Base-by-base conservation (phyloP, 805 yeast genomes). In the Priceomyces medius region DNA sequence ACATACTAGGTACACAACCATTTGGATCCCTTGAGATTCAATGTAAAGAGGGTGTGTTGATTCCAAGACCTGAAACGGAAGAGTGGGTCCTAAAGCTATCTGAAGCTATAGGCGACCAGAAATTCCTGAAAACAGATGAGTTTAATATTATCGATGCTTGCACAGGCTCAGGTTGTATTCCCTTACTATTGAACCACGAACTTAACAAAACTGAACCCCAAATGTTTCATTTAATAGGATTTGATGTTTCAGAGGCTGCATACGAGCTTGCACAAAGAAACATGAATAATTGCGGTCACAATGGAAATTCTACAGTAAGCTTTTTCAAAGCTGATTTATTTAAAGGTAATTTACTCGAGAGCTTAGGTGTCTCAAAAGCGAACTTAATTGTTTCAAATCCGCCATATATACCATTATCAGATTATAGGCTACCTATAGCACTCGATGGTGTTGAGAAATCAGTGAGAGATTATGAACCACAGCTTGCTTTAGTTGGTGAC, bases 31-130 rank as follows among this genome's bases (percentile, higher is more conserved):
- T 91, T 37, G 78, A 76, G 9, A 73, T 91, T 3, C 42, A 53
- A 19, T 87, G 96, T 53, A 53, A 61, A 20, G 67, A 66, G 1
- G 80, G 80, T 0, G 97, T 88, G 2, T 64, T 91, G 45, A 90
- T 91, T 20, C 98, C 99, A 0, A 64, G 99, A 37, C 82, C 91
- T 85, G 99, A 91, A 57, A 91, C 99, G 0, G 98, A 91, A 58
- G 96, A 88, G 54, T 91, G 97, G 97, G 68, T 76, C 7, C 26
- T 65, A 20, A 71, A 71, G 41, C 56, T 85, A 16, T 60, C 66
- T 0, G 45, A 45, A 16, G 18, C 49, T 14, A 6, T 38, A 54
- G 1, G 36, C 51, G 19, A 18, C 4, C 12, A 7, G 19, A 31
- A 35, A 35, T 13, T 39, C 7, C 12, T 26, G 2, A 17, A 21